Evolutionary conservation across 1,139 yeast species (phyloP), one percentile per base, ranked within the genome.

Genomic region (Trichomonascaceae sp.): DNA sequence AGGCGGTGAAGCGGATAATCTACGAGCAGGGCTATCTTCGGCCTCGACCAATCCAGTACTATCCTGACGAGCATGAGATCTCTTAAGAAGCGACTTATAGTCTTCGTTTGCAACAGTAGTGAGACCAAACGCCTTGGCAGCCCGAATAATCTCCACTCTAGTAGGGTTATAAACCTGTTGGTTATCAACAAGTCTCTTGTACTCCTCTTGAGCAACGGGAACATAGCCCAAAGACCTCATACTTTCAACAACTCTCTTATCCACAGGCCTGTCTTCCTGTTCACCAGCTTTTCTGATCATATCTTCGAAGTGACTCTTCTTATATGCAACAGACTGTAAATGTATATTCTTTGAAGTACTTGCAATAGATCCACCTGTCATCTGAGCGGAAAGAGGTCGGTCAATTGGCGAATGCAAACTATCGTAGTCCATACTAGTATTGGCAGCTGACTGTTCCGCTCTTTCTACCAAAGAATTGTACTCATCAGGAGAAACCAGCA

Each of bases 401-500:
- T 38, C 45, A 8, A 44, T 24, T 13, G 18, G 27, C 18, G 50
- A 48, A 13, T 55, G 43, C 51, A 55, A 18, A 22, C 49, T 19
- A 49, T 46, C 18, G 45, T 50, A 20, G 17, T 48, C 22, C 36
- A 38, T 32, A 10, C 52, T 54, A n/a, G 60, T 54, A 20, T 43
- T 50, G 2, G 58, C 60, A 38, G 57, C 61, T 15, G 57, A 53
- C 10, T 52, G 56, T 2, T 57, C 57, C 13, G 63, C 60, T 49
- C 58, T 55, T 27, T 63, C 62, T 1, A 52, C 44, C 36, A 62
- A 45, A 10, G 53, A 41, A 5, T 74, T 72, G 56, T 74, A 81
- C 55, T 76, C 77, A 0, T 74, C 79, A 54, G 68, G 65, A 2
- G 84, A 74, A 18, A 84, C 61, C 15, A 80, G 60, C 6, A 79